Conservation (phyloP, 768 basidiomycete genomes). For the Tephrocybe rancida region DNA sequence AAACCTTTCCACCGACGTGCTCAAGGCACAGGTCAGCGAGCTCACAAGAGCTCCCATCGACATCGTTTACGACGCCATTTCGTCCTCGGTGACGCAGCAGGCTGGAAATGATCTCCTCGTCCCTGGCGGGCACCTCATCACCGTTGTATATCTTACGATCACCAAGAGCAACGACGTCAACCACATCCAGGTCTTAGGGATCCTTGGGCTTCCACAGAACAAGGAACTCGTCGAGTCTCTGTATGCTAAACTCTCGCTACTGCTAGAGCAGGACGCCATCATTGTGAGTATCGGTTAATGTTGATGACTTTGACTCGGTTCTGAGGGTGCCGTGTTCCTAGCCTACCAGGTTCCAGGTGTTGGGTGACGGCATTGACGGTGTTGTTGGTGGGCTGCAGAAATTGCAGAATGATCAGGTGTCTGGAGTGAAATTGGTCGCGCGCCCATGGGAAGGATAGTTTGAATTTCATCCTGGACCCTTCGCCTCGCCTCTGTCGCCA, state of each 20-base stretch:
- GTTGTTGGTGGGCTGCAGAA: conserved; percentile 43
- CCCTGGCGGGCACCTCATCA: conserved; percentile 35
- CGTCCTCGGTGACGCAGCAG: conserved; percentile 22
- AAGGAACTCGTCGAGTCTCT: conserved; percentile 14
- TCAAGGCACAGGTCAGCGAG: conserved; percentile 27
- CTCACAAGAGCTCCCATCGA: conserved; percentile 21
- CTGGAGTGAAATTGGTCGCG: conserved; percentile 45
- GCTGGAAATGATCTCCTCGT: conserved; percentile 28
- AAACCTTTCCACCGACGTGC: conserved; percentile 9
- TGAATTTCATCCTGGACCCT: no score
- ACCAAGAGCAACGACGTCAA: conserved; percentile 32
- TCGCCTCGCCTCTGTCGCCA: no score
- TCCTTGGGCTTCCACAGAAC: conserved; percentile 22
- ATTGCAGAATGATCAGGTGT: conserved; percentile 41
- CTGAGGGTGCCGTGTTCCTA: conserved; percentile 17
- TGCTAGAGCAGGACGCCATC: conserved; percentile 30
- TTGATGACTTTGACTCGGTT: not conserved
- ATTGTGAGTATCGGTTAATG: conserved; percentile 23
- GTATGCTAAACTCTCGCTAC: conserved; percentile 16
- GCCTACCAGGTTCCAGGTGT: conserved; percentile 45
- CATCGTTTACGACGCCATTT: conserved; percentile 29
- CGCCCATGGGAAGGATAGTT: conserved; percentile 33
- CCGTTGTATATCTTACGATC: conserved; percentile 34
- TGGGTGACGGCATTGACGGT: conserved; percentile 43
- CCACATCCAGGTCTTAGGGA: conserved; percentile 11